These are phyloP conservation scores for Ceriops tagal DNA, from an alignment of 345 rosid species.

Conservation along the genomic window DNA sequence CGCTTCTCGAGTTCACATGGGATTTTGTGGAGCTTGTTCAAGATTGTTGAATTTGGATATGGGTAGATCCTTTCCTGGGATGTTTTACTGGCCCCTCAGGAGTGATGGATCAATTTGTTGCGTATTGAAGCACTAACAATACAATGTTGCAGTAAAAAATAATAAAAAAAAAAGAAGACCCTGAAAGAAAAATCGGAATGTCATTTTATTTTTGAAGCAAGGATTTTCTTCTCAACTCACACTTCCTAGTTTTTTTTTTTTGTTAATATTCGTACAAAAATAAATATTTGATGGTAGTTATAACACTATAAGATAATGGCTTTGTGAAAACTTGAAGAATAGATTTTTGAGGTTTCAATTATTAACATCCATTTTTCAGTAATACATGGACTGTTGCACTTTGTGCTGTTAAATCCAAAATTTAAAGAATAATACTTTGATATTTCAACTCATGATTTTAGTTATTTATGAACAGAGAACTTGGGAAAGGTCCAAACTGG, in stretches of 20 bases:
- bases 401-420: not conserved
- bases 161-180: too few species aligned
- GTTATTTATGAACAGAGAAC: conserved; percentile 62
- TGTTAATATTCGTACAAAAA: too few species aligned
- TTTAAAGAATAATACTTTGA: not conserved
- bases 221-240: too few species aligned
- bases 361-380: not conserved
- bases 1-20: not conserved
- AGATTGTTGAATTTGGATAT: conserved; percentile 1
- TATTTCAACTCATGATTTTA: conserved; percentile 14
- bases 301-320: too few species aligned
- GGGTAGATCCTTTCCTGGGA: not conserved
- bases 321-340: not conserved
- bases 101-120: not conserved
- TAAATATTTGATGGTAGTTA: too few species aligned
- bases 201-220: too few species aligned
- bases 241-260: too few species aligned
- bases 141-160: not conserved
- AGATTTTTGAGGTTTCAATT: not conserved
- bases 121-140: not conserved
- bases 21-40: not conserved
- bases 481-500: conserved; percentile 93
- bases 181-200: too few species aligned
- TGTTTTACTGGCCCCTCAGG: not conserved
- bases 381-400: not conserved